Base-by-base conservation (phyloP, 768 basidiomycete species). In the Cystobasidium tubakii region DNA sequence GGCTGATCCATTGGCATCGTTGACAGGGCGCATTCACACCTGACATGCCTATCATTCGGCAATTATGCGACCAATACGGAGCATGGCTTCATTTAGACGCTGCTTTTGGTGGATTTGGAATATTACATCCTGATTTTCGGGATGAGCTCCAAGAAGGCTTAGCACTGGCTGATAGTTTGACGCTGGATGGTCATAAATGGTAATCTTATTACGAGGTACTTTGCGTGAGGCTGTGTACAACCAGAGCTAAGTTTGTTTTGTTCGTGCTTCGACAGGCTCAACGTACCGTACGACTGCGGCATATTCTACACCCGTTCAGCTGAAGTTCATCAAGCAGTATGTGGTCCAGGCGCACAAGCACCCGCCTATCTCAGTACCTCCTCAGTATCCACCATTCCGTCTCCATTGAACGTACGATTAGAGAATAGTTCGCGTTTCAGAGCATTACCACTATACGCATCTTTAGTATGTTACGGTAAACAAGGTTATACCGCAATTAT, bases 61-160 rank as follows among this genome's bases (percentile, higher is more conserved):
- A 62, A 17, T 77, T 84, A 19, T 83, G 82, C 64, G 81, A 81
- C 73, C 33, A 55, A 23, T 82, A 82, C 73, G 77, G 73, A 15
- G 82, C 82, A 0, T 84, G 83, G 83, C 74, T 84, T 1, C 83
- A 84, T 76, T 79, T 84, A 31, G 84, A 84, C 75, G 84, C 81
- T 10, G 84, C 84, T 1, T 84, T 84, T 65, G 83, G 82, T 6
- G 83, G 82, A 0, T 84, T 84, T 53, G 83, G 81, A 0, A 76
- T 79, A 10, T 71, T 83, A 0, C 77, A 82, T 60, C 82, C 83
- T 15, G 81, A 81, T 17, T 76, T 82, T 33, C 50, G 66, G 9
- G 29, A 6, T 9, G 73, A 78, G 23, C 74, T 82, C 9, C 75
- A 76, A 4, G 69, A 79, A 3, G 80, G 82, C 6, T 80, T 84